phyloP scores from a whole-genome alignment of 345 rosid genomes.

The Lepidium aucheri region DNA sequence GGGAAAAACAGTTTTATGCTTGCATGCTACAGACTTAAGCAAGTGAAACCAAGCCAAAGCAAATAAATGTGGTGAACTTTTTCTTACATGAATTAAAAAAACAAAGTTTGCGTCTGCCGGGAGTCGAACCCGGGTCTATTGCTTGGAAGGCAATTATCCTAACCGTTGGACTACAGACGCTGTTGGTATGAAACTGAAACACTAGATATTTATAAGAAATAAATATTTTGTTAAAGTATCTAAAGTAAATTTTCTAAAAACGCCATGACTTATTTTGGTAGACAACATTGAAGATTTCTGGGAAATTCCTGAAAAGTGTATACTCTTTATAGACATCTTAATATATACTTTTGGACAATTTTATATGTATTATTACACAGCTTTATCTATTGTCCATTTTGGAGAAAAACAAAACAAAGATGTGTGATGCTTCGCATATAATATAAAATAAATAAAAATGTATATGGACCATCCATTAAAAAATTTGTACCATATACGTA shows the following conservation, averaged over 20 bases:
- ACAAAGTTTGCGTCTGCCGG: constrained; percentile 48
- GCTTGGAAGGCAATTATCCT: constrained; percentile 91
- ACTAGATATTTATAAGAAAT: no score
- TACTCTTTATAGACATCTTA: not conserved
- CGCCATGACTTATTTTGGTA: no score
- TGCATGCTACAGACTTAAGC: no score
- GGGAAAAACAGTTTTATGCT: not conserved
- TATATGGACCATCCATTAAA: no score
- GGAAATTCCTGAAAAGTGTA: not conserved
- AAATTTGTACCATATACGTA: no score
- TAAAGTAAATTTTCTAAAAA: no score
- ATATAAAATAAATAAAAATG: no score
- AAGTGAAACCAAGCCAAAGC: no score
- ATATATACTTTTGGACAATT: not conserved
- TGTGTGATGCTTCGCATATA: not conserved
- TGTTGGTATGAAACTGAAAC: no score
- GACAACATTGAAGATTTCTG: not conserved
- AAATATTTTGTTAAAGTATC: no score
- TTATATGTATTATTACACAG: not conserved
- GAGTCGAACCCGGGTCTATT: constrained; percentile 91
- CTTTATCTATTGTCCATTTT: not conserved
- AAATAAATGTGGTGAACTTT: no score
- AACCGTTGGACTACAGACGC: constrained; percentile 88
- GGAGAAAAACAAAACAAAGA: not conserved
- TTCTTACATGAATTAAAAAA: no score